Conservation (phyloP, 1,284 basidiomycete genomes). For the Sporisorium iseilematis-ciliati region DNA sequence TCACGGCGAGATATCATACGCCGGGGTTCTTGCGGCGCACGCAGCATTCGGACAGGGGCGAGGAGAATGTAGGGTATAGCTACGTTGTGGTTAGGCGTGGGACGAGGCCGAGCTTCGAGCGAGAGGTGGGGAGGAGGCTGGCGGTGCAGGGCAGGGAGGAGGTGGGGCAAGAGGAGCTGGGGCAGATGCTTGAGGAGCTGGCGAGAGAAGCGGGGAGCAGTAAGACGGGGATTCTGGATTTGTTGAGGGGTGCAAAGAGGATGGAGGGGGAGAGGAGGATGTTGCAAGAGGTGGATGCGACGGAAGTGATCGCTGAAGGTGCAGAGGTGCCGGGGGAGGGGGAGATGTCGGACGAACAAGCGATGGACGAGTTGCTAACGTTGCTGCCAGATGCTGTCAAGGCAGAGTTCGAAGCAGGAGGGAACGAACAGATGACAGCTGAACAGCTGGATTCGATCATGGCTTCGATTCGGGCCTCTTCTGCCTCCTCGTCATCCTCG, state of each 20-base stretch:
- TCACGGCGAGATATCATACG: conserved; percentile 86
- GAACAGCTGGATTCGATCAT: conserved; percentile 46
- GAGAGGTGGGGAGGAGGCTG: conserved; percentile 25
- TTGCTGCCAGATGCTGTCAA: conserved; percentile 47
- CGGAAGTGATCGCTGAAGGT: conserved; percentile 7
- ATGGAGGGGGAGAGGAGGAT: conserved; percentile 14
- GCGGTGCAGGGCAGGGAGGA: background rate
- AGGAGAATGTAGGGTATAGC: conserved; percentile 88
- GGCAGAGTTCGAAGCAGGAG: conserved; percentile 19
- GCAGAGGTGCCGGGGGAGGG: background rate
- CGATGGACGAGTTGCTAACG: conserved; percentile 43
- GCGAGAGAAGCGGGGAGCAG: conserved; percentile 26
- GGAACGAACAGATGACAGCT: conserved; percentile 11
- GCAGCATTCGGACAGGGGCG: conserved; percentile 83
- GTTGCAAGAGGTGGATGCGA: conserved; percentile 35
- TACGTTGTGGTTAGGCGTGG: conserved; percentile 91
- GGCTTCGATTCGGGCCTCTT: conserved; percentile 29
- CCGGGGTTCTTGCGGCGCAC: conserved; percentile 87
- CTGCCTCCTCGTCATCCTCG: background rate
- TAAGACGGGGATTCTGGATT: conserved; percentile 57
- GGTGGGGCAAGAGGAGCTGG: background rate
- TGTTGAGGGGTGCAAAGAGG: conserved; percentile 40
- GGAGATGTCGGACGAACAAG: conserved; percentile 36
- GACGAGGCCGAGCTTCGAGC: conserved; percentile 73
- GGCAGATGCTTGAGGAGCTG: conserved; percentile 12